Evolutionary conservation across 345 rosid genomes (phyloP).

Genomic region (Pugionium dolabratum): DNA sequence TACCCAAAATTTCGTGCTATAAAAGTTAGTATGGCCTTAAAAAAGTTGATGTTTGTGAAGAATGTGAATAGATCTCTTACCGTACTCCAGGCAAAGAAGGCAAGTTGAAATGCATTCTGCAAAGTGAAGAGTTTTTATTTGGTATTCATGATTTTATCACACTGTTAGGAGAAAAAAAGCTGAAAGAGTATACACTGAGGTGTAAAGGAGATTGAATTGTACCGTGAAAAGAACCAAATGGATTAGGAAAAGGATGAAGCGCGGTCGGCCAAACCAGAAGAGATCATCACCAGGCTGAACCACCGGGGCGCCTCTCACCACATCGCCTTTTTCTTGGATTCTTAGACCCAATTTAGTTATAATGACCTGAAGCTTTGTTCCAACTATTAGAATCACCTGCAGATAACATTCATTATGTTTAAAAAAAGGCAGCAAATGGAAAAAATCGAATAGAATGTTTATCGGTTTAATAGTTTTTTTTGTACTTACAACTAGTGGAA

Average conservation of each 20-base stretch:
- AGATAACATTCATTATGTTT: conserved; percentile 19
- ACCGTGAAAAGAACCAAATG: conserved; percentile 89
- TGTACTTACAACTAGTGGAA: conserved; percentile 68
- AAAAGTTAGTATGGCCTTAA: conserved; percentile 14
- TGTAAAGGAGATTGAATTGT: conserved; percentile 5
- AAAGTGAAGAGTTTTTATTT: conserved; percentile 8
- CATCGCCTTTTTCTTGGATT: conserved; percentile 82
- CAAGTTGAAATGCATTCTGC: conserved; percentile 88
- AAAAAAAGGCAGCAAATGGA: neutral
- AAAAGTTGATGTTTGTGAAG: neutral
- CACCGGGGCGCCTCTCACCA: conserved; percentile 87
- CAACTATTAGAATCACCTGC: conserved; percentile 69
- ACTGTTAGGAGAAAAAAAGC: neutral
- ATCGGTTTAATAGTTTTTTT: neutral
- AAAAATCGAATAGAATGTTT: neutral
- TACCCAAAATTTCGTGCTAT: conserved; percentile 3
- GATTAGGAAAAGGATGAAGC: conserved; percentile 73
- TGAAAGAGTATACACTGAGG: neutral
- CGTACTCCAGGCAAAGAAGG: conserved; percentile 91
- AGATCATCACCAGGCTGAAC: conserved; percentile 92
- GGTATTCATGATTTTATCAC: conserved; percentile 15
- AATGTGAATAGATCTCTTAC: conserved; percentile 46
- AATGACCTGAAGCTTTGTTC: conserved; percentile 82
- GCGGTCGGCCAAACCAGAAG: conserved; percentile 88
- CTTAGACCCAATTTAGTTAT: conserved; percentile 78